phyloP scores from a whole-genome alignment of 2,329 filamentous ascomycete genomes.

The Xylariaceae sp. region DNA sequence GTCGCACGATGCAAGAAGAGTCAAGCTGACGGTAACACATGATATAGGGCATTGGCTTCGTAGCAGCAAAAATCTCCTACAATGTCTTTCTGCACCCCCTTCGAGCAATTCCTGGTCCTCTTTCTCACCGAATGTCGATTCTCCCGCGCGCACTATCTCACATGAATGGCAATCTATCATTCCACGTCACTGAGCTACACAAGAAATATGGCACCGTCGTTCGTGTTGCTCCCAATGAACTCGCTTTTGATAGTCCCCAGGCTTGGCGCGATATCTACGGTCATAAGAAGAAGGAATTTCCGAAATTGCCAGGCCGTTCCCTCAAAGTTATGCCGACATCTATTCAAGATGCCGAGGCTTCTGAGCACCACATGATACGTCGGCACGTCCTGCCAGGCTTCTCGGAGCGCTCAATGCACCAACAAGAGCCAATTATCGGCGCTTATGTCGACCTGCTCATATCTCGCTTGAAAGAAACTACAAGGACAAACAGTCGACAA shows the following conservation, averaged over 20 bases:
- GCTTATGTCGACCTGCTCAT: conserved; percentile 38
- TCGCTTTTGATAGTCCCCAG: conserved; percentile 37
- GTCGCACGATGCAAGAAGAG: too few relatives aligned
- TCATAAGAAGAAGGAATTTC: conserved; percentile 26
- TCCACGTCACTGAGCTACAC: conserved; percentile 28
- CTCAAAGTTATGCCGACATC: conserved; percentile 23
- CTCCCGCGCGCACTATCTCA: conserved; percentile 19
- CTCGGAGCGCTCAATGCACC: conserved; percentile 37
- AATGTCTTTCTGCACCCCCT: conserved; percentile 29
- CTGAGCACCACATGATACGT: conserved; percentile 33
- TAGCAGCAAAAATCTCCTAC: not conserved
- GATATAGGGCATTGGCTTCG: too few relatives aligned
- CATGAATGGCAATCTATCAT: conserved; percentile 19
- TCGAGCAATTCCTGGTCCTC: conserved; percentile 26
- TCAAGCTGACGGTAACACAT: too few relatives aligned
- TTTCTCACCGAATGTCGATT: conserved; percentile 22
- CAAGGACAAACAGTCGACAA: conserved; percentile 1
- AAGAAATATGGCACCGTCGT: conserved; percentile 39
- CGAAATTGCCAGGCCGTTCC: conserved; percentile 21
- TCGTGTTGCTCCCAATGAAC: conserved; percentile 39
- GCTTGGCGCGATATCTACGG: conserved; percentile 40
- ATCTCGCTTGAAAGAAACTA: conserved; percentile 19
- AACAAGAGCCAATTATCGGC: conserved; percentile 40
- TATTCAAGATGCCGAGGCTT: conserved; percentile 29
- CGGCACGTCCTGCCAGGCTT: conserved; percentile 39